phyloP scores from a whole-genome alignment of 2,329 filamentous ascomycete species.

The Pseudogymnoascus sp. region DNA sequence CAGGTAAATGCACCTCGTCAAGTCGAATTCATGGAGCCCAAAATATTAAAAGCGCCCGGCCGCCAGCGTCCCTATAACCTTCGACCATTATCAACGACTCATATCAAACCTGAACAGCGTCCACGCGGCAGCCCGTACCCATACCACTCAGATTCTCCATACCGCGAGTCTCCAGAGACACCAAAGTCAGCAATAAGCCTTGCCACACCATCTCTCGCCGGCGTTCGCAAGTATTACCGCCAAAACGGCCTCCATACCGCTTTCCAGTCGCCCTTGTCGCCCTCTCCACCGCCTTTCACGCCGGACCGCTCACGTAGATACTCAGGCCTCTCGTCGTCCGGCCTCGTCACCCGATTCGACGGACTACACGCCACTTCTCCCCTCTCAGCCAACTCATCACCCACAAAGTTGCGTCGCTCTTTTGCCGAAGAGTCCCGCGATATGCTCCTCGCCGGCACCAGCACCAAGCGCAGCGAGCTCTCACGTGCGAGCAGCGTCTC shows the following conservation, averaged over 20 bases:
- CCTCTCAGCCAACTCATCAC: background rate
- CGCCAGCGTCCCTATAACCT: constrained; percentile 2
- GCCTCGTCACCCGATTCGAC: constrained; percentile 1
- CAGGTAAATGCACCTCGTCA: background rate
- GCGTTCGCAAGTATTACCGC: constrained; percentile 5
- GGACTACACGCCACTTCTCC: constrained; percentile 1
- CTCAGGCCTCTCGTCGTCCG: background rate
- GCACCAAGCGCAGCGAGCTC: background rate
- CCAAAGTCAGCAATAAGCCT: constrained; percentile 1
- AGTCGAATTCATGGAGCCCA: background rate
- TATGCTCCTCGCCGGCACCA: constrained; percentile 7
- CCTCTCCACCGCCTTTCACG: background rate
- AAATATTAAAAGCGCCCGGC: background rate
- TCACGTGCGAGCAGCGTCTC: background rate
- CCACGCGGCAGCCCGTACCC: background rate
- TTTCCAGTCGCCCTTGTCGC: background rate
- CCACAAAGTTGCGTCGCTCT: background rate
- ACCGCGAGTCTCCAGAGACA: background rate
- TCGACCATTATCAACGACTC: constrained; percentile 4
- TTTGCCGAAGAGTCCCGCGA: constrained; percentile 9
- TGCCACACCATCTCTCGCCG: background rate
- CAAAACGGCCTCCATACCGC: constrained; percentile 7
- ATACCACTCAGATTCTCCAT: background rate
- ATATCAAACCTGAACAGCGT: background rate
- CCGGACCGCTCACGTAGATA: background rate